phyloP scores from a whole-genome alignment of 78 protist species.

The Bigelowiella natans region DNA sequence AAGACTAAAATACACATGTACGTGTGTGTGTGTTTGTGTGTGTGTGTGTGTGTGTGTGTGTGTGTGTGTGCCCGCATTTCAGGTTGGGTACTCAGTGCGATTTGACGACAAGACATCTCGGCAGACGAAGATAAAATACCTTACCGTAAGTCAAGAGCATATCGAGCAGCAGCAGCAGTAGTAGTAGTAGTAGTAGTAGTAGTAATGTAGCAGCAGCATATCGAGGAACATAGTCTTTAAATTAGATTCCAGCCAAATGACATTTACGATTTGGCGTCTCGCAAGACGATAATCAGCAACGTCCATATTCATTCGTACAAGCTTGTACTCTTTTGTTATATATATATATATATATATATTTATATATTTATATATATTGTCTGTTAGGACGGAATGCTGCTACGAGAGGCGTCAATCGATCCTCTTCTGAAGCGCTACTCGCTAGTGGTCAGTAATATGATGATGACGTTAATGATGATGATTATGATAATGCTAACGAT shows the following conservation, averaged over 20 bases:
- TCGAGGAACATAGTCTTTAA: too few relatives aligned
- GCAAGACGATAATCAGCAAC: too few relatives aligned
- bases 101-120: background rate
- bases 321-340: too few relatives aligned
- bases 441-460: background rate
- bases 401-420: background rate
- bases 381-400: background rate
- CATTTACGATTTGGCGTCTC: too few relatives aligned
- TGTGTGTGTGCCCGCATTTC: background rate
- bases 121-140: conserved; percentile 33
- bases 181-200: background rate
- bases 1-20: background rate
- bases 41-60: background rate
- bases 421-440: background rate
- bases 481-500: too few relatives aligned
- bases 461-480: too few relatives aligned
- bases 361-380: too few relatives aligned
- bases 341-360: too few relatives aligned
- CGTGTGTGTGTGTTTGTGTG: background rate
- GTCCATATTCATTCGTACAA: too few relatives aligned
- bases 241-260: too few relatives aligned
- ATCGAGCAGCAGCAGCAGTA: conserved; percentile 51
- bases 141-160: conserved; percentile 94
- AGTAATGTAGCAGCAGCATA: too few relatives aligned
- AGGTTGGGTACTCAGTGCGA: background rate